phyloP scores from a whole-genome alignment of 768 basidiomycete genomes.

The Trametes cubensis region DNA sequence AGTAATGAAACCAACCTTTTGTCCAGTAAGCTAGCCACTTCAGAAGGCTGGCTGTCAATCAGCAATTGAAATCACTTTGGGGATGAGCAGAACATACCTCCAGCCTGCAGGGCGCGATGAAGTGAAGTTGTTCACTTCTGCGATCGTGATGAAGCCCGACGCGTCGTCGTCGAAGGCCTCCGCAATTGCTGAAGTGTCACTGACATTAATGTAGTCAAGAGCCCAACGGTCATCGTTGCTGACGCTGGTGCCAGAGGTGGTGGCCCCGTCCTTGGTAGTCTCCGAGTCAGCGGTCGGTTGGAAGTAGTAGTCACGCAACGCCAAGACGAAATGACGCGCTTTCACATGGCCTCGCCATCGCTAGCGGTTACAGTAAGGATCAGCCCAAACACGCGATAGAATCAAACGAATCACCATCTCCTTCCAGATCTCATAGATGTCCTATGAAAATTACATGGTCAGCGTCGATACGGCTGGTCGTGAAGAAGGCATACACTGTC shows the following conservation, averaged over 20 bases:
- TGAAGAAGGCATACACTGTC: conserved; percentile 37
- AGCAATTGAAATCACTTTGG: neutral
- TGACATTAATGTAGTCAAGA: conserved; percentile 28
- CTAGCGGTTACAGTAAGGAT: conserved; percentile 10
- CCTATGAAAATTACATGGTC: conserved; percentile 35
- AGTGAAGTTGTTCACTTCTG: conserved; percentile 38
- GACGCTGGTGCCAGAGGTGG: neutral
- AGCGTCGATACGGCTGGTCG: neutral
- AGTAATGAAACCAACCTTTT: conserved; percentile 20
- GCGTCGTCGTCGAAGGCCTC: conserved; percentile 41
- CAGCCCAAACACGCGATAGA: neutral
- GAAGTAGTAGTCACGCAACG: conserved; percentile 36
- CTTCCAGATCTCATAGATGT: conserved; percentile 52
- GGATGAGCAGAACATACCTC: conserved; percentile 29
- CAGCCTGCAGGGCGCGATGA: conserved; percentile 30
- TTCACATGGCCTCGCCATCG: conserved; percentile 35
- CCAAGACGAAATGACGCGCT: conserved; percentile 34
- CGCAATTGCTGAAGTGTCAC: conserved; percentile 29
- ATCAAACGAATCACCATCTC: conserved; percentile 45
- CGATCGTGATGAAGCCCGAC: conserved; percentile 38
- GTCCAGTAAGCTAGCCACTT: conserved; percentile 41
- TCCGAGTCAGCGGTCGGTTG: conserved; percentile 23
- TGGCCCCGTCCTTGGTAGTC: neutral
- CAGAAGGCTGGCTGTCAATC: conserved; percentile 25
- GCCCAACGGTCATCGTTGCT: conserved; percentile 33